Conservation (phyloP, 768 basidiomycete genomes). For the Myochromella boudieri region DNA sequence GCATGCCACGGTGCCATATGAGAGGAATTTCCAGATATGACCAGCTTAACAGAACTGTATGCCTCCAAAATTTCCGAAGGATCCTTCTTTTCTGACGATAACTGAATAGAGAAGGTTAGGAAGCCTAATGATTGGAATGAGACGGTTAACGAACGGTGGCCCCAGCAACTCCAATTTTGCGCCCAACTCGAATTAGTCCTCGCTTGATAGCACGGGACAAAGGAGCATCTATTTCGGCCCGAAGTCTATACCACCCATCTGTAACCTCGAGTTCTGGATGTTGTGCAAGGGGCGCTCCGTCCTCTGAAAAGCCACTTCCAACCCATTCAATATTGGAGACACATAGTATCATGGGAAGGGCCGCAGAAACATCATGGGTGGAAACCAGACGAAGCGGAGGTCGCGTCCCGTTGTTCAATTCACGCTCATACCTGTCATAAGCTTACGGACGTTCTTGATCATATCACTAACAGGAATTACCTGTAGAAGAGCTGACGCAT, state of each 20-base stretch:
- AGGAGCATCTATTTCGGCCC: constrained; percentile 72
- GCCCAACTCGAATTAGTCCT: constrained; percentile 70
- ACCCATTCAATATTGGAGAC: constrained; percentile 72
- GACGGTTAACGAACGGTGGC: constrained; percentile 61
- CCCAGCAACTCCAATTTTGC: constrained; percentile 80
- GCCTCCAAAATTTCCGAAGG: constrained; percentile 83
- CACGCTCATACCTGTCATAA: constrained; percentile 79
- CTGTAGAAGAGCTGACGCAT: constrained; percentile 84
- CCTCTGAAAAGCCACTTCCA: constrained; percentile 32
- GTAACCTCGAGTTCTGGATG: constrained; percentile 83
- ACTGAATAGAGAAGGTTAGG: constrained; percentile 35
- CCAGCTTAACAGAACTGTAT: constrained; percentile 62
- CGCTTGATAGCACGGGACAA: constrained; percentile 67
- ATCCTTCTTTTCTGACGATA: constrained; percentile 71
- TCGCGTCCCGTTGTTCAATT: constrained; percentile 73
- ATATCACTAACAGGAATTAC: constrained; percentile 34
- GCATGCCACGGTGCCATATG: constrained; percentile 87
- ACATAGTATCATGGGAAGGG: constrained; percentile 82
- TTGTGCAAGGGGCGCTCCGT: constrained; percentile 34
- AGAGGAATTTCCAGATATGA: constrained; percentile 81
- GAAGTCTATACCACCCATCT: constrained; percentile 94
- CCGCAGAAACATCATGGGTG: constrained; percentile 79
- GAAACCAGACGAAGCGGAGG: constrained; percentile 81
- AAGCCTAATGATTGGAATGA: not conserved
- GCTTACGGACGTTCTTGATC: not conserved